Conservation (phyloP, 768 basidiomycete genomes). For the Grammothele lineata region DNA sequence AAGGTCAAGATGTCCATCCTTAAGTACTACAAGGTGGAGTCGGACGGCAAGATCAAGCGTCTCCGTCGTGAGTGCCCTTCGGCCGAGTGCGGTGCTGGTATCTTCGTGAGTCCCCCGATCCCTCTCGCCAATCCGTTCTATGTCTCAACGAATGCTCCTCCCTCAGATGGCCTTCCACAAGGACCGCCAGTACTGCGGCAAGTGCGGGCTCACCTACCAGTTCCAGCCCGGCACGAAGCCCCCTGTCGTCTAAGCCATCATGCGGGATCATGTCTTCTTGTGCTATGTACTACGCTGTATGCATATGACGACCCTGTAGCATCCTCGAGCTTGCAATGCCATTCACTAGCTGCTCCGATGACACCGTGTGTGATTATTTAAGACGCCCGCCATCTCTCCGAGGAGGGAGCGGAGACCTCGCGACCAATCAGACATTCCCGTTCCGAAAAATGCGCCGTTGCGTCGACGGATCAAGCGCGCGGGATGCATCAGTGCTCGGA, state of each 20-base stretch:
- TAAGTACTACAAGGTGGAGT: constrained; percentile 99
- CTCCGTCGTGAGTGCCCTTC: constrained; percentile 92
- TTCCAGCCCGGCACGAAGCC: constrained; percentile 81
- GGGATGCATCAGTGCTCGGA: too few species aligned
- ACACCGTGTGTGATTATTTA: too few species aligned
- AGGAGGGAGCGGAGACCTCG: too few species aligned
- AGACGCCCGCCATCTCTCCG: too few species aligned
- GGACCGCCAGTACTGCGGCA: constrained; percentile 97
- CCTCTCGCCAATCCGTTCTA: too few species aligned
- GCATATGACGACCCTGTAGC: constrained; percentile 17
- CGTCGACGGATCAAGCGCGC: too few species aligned
- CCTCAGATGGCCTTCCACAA: constrained; percentile 96
- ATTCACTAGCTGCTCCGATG: too few species aligned
- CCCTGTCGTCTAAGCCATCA: constrained; percentile 50
- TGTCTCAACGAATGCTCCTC: constrained; percentile 1
- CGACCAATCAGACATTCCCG: too few species aligned
- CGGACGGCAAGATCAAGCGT: constrained; percentile 99
- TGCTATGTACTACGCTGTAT: constrained; percentile 17
- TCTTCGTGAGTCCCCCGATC: constrained; percentile 56
- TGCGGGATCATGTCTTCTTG: constrained; percentile 5
- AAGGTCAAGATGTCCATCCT: constrained; percentile 99
- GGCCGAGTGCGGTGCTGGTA: constrained; percentile 79
- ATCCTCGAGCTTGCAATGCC: constrained; percentile 11
- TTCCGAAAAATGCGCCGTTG: too few species aligned
- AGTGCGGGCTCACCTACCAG: constrained; percentile 85